Evolutionary conservation across 176 grass and related monocot genomes (phyloP), one percentile per base, ranked within the genome.

Genomic region (Thinopyrum elongatum): DNA sequence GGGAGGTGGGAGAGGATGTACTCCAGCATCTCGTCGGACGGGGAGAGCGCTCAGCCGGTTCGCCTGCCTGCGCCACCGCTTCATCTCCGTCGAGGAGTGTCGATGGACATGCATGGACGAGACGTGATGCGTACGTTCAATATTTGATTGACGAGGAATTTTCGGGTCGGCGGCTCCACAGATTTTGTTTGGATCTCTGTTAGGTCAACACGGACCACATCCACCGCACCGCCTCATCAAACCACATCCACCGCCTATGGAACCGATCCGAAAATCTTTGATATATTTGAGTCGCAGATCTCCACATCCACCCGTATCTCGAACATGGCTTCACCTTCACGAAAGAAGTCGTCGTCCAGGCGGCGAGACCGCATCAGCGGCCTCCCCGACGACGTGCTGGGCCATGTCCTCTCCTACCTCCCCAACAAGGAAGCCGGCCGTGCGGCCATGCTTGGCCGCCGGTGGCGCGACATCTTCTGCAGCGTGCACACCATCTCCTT

Each of bases 11-110:
- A 81, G 41, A 81, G 79, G 26, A 81, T 4, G 31, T 41, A 28
- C 5, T 46, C 11, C 0, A 81, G 41, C 13, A 22, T 27, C 26
- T 23, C 26, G 79, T 81, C 41, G 10, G 78, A n/a, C n/a, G n/a
- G 7, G 19, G 10, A 81, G 79, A 51, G 61, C 63, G 63, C 79
- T 68, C 38, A 81, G 79, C 8, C 62, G 79, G 63, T 81, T 63
- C 69, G 35, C 22, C 8, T 14, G 69, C 25, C 79, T 39, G 51
- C 51, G 51, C 5, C 12, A 5, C 36, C 22, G 13, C 36, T 13
- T 36, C 22, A 38, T 71, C 35, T 42, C 41, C 1, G 8, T 22
- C 46, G 1, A 16, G 14, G 5, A 38, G 36, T 38, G 36, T 30
- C 0, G 67, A n/a, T 70, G 28, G 11, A 47, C 39, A 11, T 47